phyloP scores from a whole-genome alignment of 2,329 filamentous ascomycete genomes.

The Colletotrichum cuscutae region DNA sequence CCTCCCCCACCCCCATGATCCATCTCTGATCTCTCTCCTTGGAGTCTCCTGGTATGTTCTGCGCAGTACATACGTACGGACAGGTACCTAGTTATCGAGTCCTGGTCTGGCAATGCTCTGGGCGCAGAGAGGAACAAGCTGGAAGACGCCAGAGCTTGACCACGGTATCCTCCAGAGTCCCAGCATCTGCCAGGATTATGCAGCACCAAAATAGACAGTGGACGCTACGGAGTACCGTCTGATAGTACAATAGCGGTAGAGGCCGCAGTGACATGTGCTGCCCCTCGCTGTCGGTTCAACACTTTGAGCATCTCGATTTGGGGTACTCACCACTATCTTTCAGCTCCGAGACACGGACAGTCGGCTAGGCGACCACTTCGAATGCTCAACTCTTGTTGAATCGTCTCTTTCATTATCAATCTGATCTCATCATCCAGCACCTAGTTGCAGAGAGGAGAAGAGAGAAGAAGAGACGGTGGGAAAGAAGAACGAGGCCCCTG shows the following conservation, averaged over 20 bases:
- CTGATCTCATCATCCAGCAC: neutral
- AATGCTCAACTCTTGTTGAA: too few relatives aligned
- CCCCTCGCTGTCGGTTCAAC: neutral
- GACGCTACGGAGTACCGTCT: neutral
- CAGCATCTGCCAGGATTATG: neutral
- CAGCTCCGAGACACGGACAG: neutral
- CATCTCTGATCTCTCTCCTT: too few relatives aligned
- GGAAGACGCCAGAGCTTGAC: too few relatives aligned
- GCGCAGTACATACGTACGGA: too few relatives aligned
- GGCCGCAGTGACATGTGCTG: neutral
- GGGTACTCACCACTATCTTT: neutral
- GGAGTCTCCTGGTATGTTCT: neutral
- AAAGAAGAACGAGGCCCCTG: neutral
- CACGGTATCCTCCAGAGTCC: neutral
- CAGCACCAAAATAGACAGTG: neutral
- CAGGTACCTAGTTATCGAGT: too few relatives aligned
- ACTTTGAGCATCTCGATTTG: neutral
- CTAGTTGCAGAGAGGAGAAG: neutral
- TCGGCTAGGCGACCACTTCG: neutral
- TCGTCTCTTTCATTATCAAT: neutral
- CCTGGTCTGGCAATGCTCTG: too few relatives aligned
- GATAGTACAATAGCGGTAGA: neutral
- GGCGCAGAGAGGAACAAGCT: too few relatives aligned
- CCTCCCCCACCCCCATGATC: slow-evolving; percentile 1
- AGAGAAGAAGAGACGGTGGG: neutral